A percentile compares a stretch with the other conserved stretches of the same genome.
Evolutionary conservation across 2,329 filamentous ascomycete species (phyloP).

Genomic region (Calonectria pseudoreteaudii): DNA sequence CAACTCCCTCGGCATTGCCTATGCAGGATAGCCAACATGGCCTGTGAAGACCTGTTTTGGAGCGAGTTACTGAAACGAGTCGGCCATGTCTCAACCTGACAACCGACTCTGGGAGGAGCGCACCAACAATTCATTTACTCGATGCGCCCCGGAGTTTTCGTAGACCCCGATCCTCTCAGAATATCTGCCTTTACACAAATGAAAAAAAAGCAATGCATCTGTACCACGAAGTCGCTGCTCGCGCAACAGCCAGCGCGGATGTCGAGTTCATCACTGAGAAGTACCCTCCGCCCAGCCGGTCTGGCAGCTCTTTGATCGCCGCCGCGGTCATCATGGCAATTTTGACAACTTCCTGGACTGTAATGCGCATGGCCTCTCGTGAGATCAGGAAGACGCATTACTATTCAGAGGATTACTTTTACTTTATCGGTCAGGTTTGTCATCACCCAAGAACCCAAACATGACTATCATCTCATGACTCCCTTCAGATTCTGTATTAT

Average conservation of each 20-base stretch:
- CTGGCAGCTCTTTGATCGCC: background rate
- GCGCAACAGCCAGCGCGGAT: background rate
- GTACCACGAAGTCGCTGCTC: background rate
- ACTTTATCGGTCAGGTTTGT: constrained; percentile 16
- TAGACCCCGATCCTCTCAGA: background rate
- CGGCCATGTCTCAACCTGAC: background rate
- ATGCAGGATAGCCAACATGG: background rate
- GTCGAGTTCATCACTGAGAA: background rate
- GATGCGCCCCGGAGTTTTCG: background rate
- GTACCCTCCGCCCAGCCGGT: background rate
- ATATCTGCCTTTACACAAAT: background rate
- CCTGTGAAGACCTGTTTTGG: background rate
- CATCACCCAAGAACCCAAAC: background rate
- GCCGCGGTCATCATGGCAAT: constrained; percentile 5
- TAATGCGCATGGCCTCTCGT: constrained; percentile 16
- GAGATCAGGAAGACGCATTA: constrained; percentile 16
- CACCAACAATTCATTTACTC: background rate
- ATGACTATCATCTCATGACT: background rate
- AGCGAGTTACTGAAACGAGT: background rate
- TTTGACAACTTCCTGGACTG: constrained; percentile 16
- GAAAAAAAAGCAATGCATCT: background rate
- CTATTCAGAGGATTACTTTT: constrained; percentile 17
- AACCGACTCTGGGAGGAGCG: background rate
- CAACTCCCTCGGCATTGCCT: background rate
- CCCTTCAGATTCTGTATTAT: constrained; percentile 6